Evolutionary conservation across 345 rosid species (phyloP).

Genomic region (Linum lewisii): DNA sequence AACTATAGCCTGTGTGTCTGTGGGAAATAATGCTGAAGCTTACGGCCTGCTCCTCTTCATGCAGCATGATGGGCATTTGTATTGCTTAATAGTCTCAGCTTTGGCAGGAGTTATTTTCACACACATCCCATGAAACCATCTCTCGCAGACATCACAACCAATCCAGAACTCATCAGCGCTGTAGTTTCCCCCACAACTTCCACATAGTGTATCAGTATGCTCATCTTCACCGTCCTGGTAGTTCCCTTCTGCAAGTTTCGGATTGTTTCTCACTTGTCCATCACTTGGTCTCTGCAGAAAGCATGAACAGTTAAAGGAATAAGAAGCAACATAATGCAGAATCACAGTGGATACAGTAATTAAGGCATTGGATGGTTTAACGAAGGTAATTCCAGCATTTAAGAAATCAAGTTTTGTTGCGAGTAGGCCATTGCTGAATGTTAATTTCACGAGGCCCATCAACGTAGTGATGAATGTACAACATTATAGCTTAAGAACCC

Average conservation of each 20-base stretch:
- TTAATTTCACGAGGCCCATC: background rate
- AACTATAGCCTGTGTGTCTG: background rate
- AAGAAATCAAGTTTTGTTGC: background rate
- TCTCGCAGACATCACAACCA: slow-evolving; percentile 2
- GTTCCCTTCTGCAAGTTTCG: background rate
- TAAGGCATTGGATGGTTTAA: no score
- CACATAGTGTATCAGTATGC: background rate
- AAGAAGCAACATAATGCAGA: no score
- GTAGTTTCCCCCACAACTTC: slow-evolving; percentile 1
- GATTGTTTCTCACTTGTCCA: background rate
- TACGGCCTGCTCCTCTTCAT: slow-evolving; percentile 1
- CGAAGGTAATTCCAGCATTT: background rate
- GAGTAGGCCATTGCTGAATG: background rate
- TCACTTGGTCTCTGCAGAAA: background rate
- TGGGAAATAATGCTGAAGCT: background rate
- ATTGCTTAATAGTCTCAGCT: slow-evolving; percentile 5
- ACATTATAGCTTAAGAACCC: background rate
- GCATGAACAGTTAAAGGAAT: no score
- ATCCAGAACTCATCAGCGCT: slow-evolving; percentile 6
- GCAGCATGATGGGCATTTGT: slow-evolving; percentile 7
- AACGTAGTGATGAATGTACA: background rate
- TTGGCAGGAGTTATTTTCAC: slow-evolving; percentile 6
- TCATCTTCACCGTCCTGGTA: background rate
- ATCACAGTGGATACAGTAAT: no score
- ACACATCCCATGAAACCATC: slow-evolving; percentile 5